Evolutionary conservation across 2,329 filamentous ascomycete genomes (phyloP), one percentile per base, ranked within the genome.

Genomic region (Penicillium concentricum): DNA sequence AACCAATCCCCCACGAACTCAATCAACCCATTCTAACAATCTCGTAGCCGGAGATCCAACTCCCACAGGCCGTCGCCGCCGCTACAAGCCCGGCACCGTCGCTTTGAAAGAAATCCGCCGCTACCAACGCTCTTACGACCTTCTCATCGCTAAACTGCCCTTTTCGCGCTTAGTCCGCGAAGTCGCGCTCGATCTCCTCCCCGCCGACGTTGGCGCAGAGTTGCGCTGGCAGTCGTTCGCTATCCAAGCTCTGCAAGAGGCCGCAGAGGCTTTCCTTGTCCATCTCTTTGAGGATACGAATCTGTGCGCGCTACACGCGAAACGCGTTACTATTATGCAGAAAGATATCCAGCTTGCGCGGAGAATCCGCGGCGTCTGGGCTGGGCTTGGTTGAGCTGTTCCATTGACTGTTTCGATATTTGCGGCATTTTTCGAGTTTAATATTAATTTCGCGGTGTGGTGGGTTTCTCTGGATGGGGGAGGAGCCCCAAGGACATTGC

Each of bases 201-300:
- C 87, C 18, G 83, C 85, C 5, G 74, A 76, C 35, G 73, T 73
- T 1, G 85, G 84, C 58, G 80, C 86, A 56, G 88, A 90, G 59
- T 86, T 97, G 74, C 86, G 93, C 66, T 99, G 94, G 92, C 94
- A 97, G 79, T 95, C 90, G 52, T 93, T 96, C 68, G 93, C 94
- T 50, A 94, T 97, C 69, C 86, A 90, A 70, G 93, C 93, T 13
- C 82, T 97, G 3, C 93, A 97, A 77, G 93, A 97, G 81, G 91
- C 93, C 15, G 86, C 92, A n/a, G 93, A 97, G 79, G 93, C 93
- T 5, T 97, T 96, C 76, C 83, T 97, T 66, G 90, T 97, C 57
- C 92, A 96, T 72, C 81, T 97, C n/a, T 97, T 97, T 71, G 92
- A 97, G 74, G 91, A 96, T 76, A 91, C 91, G 63, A 97, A 97